Conservation (phyloP, 805 yeast genomes). For the Candida argentea region DNA sequence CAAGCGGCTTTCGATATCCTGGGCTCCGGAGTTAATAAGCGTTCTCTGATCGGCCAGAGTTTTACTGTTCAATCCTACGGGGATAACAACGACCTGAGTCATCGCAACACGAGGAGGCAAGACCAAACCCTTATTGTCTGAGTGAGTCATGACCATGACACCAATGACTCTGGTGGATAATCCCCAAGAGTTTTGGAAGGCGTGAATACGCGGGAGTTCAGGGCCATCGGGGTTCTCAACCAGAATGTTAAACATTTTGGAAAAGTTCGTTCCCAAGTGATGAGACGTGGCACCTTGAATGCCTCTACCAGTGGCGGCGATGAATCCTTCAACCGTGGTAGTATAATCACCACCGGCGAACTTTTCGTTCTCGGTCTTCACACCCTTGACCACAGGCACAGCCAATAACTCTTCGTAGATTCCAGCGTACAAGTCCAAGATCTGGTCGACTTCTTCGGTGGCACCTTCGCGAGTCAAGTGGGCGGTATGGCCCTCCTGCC, state of each 20-base stretch:
- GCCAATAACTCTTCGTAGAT: slow-evolving; percentile 89
- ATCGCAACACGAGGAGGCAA: slow-evolving; percentile 96
- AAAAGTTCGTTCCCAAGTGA: slow-evolving; percentile 95
- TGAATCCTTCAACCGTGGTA: slow-evolving; percentile 92
- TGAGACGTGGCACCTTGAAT: slow-evolving; percentile 99
- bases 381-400: slow-evolving; percentile 93
- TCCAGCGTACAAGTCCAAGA: slow-evolving; percentile 76
- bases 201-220: slow-evolving; percentile 76
- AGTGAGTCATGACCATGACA: slow-evolving; percentile 98
- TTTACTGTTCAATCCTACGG: slow-evolving; percentile 90
- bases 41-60: slow-evolving; percentile 68
- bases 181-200: slow-evolving; percentile 99
- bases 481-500: slow-evolving; percentile 99
- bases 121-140: slow-evolving; percentile 96
- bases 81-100: slow-evolving; percentile 83
- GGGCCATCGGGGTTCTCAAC: slow-evolving; percentile 94
- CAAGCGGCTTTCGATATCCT: slow-evolving; percentile 55
- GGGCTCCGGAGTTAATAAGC: slow-evolving; percentile 60
- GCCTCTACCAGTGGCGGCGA: slow-evolving; percentile 98
- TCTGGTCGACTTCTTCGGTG: slow-evolving; percentile 69
- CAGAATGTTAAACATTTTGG: slow-evolving; percentile 92
- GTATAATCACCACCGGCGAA: slow-evolving; percentile 97
- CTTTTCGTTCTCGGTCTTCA: slow-evolving; percentile 93
- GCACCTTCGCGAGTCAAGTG: slow-evolving; percentile 82
- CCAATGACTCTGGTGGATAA: slow-evolving; percentile 96